Base-by-base conservation (phyloP, 2,329 filamentous ascomycete genomes). In the Exophiala calicioides region DNA sequence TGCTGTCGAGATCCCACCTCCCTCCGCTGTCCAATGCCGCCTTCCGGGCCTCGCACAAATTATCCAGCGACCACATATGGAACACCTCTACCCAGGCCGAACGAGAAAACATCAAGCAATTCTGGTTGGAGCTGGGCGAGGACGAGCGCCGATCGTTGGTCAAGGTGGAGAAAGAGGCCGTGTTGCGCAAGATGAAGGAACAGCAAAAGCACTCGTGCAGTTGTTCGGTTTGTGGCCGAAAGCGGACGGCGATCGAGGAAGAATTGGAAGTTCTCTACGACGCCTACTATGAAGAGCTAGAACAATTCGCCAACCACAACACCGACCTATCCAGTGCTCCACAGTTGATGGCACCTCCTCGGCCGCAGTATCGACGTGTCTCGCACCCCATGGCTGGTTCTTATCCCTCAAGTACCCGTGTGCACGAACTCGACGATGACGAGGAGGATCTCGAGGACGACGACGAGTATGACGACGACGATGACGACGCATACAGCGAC, bases 131-230 rank as follows among this genome's bases (percentile, higher is more conserved):
- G 12, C 71, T 98, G 32, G 89, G 88, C 58, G 93, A 98, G 67
- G 88, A 95, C 27, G 90, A 97, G 66, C 87, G 93, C 60, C 93
- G 95, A 66, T 93, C 88, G 12, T 75, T 98, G 35, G 90, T 98
- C 63, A 96, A 96, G 70, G 91, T 98, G 21, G 93, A 98, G 70
- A 98, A 98, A 72, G 91, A 98, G 69, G 91, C 93, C 5, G 93
- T 98, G 0, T 73, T 98, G 46, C 90, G 88, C 64, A 98, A 98
- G 76, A 98, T 98, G 93, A 98, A 98, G 76, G 93, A 98, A 69
- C 93, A 98, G 69, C 93, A 98, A 68, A 97, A 97, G 70, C 90
- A 97, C 67, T 97, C 91, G 2, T 98, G 93, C 75, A 96, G 90
- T 67, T 98, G 93, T 69, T 94, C 90, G 3, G 91, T 98, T 30